Percentiles rank a stretch among this genome's conserved stretches.
These are phyloP conservation scores for Ceratocystis smalleyi DNA, from an alignment of 2,329 filamentous ascomycete species.

Conservation along the genomic window DNA sequence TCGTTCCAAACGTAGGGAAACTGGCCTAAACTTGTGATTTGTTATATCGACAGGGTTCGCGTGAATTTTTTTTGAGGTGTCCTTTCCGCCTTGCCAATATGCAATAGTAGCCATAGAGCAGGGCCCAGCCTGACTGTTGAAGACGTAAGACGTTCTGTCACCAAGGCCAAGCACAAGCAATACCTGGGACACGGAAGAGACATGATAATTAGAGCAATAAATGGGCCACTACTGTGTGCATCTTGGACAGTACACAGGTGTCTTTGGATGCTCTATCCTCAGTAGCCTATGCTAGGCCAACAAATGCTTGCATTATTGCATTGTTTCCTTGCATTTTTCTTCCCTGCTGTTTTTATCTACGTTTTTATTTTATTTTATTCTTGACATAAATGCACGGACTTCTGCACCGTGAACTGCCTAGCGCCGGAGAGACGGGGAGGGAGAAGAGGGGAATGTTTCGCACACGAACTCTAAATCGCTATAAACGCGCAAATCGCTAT, in stretches of 20 bases:
- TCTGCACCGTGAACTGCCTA: background rate
- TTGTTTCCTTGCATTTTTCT: no score
- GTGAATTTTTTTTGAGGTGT: background rate
- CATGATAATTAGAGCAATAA: background rate
- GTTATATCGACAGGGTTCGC: background rate
- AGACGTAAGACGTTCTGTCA: background rate
- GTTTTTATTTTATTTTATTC: background rate
- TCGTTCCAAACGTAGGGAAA: no score
- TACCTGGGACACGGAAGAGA: background rate
- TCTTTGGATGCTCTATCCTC: background rate
- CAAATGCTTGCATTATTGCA: background rate
- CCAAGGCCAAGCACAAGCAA: background rate
- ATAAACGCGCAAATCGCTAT: background rate
- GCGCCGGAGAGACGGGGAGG: background rate
- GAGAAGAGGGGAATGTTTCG: background rate
- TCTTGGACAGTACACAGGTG: background rate
- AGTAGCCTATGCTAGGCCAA: background rate
- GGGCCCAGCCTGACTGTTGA: background rate
- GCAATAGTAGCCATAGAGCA: background rate
- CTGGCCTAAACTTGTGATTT: no score
- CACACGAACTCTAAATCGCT: background rate
- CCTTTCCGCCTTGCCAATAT: background rate
- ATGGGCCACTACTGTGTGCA: no score
- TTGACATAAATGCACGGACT: conserved; percentile 3
- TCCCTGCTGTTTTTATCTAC: background rate